Base-by-base conservation (phyloP, 202 grass and related monocot genomes). In the Bolboschoenoplectus hybrid region DNA sequence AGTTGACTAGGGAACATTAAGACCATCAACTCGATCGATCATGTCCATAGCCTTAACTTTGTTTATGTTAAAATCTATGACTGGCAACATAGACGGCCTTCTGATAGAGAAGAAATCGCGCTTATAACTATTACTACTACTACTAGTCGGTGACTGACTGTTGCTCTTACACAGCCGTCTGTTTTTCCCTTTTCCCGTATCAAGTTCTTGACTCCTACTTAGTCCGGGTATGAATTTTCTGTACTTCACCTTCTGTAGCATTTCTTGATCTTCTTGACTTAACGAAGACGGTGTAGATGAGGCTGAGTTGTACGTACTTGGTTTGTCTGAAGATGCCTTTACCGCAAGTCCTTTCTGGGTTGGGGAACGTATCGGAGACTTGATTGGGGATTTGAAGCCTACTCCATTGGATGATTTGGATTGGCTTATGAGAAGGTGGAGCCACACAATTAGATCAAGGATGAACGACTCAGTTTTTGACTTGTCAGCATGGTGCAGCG, bases 401-500 rank as follows among this genome's bases (percentile, higher is more conserved):
- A 67, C 85, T 80, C 86, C 91, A 47, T 90, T 96, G 19, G 68
- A 64, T 2, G 90, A 40, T 87, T 81, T 98, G 2, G 91, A 91
- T 85, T 81, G 93, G 81, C 84, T 90, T 75, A 98, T 91, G 53
- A 94, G 97, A 89, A 92, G 89, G 74, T 98, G 93, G 87, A 98
- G 97, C 93, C 73, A 92, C 41, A 92, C 83, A 47, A 98, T 87
- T 83, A 94, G 85, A n/a, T 98, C 90, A 20, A 98, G 91, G 56
- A 98, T 94, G 90, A 87, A 86, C 9, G 82, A 67, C 84, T 98
- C 97, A 0, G 97, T 96, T 84, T 96, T 98, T 17, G 86, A 91
- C 90, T 95, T 98, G 63, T 98, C 93, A 9, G 97, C 97, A 85
- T 98, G 97, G 87, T 98, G 89, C 35, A 98, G 83, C 78, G 97